These are phyloP conservation scores for Fraxinus floribunda DNA, from an alignment of 305 asterid genomes.

Conservation along the genomic window DNA sequence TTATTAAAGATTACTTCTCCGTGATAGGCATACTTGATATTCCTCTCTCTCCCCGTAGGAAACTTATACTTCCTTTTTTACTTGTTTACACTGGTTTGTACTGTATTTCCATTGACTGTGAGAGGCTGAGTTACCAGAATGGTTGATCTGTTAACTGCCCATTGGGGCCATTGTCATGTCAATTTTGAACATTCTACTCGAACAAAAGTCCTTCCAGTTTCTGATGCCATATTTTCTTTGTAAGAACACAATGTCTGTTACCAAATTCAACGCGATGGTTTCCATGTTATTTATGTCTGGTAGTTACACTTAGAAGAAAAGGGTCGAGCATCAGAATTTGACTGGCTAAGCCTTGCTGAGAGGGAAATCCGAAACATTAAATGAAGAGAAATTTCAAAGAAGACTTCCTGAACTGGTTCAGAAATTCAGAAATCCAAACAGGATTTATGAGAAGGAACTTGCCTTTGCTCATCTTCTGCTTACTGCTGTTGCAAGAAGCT, in stretches of 20 bases:
- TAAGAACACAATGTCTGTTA: constrained; percentile 58
- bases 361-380: too few relatives aligned
- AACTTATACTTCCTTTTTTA: constrained; percentile 39
- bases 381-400: too few relatives aligned
- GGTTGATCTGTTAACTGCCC: constrained; percentile 42
- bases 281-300: constrained; percentile 51
- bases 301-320: constrained; percentile 42
- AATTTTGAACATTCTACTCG: constrained; percentile 44
- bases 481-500: constrained; percentile 80
- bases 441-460: constrained; percentile 63
- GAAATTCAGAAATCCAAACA: constrained; percentile 27
- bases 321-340: constrained; percentile 81
- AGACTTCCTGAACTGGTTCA: constrained; percentile 24
- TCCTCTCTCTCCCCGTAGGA: constrained; percentile 37
- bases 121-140: constrained; percentile 49
- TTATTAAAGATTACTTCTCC: background rate
- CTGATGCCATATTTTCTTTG: constrained; percentile 47
- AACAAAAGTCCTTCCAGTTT: constrained; percentile 53
- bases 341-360: constrained; percentile 40
- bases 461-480: constrained; percentile 75
- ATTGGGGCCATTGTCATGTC: constrained; percentile 42
- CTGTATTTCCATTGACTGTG: constrained; percentile 33
- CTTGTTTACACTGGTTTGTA: constrained; percentile 34
- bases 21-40: constrained; percentile 25
- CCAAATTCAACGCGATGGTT: constrained; percentile 55